Evolutionary conservation across 169 alveolate genomes (phyloP).

Genomic region (Eimeria brunetti): DNA sequence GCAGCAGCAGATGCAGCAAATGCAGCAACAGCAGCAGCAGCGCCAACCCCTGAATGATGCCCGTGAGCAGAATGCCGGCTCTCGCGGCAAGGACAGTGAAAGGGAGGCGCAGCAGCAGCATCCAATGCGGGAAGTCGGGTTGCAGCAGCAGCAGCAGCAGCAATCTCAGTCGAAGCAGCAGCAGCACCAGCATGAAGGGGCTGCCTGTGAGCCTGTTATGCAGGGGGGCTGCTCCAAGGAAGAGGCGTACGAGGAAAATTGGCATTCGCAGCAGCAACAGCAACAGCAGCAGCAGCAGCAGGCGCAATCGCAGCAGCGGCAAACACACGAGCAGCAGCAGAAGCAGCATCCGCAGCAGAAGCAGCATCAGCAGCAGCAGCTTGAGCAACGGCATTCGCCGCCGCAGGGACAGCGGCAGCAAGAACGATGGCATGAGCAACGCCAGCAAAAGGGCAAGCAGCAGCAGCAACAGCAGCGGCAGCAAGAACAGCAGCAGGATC

Average conservation of each 20-base stretch:
- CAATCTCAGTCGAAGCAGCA: neutral
- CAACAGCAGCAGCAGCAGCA: neutral
- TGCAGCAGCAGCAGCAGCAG: slow-evolving; percentile 32
- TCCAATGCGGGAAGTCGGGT: neutral
- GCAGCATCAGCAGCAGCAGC: slow-evolving; percentile 6
- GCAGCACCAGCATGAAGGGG: slow-evolving; percentile 24
- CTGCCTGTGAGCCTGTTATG: too few species aligned
- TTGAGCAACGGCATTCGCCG: neutral
- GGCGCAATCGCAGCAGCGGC: neutral
- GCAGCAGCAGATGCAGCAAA: neutral
- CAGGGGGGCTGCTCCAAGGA: too few species aligned
- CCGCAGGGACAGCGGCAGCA: neutral
- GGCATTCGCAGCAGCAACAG: neutral
- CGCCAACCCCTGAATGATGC: neutral
- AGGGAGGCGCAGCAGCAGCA: neutral
- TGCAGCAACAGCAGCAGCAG: neutral
- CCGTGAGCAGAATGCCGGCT: neutral
- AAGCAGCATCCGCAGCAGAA: neutral
- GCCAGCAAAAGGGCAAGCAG: too few species aligned
- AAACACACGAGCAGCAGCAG: neutral
- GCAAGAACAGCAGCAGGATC: too few species aligned
- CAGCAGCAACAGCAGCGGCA: too few species aligned
- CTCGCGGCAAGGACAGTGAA: neutral
- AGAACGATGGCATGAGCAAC: neutral
- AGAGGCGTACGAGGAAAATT: neutral